Percentiles rank a stretch among this genome's conserved stretches.
These are phyloP conservation scores for Bullera alba DNA, from an alignment of 768 basidiomycete genomes.

Conservation along the genomic window DNA sequence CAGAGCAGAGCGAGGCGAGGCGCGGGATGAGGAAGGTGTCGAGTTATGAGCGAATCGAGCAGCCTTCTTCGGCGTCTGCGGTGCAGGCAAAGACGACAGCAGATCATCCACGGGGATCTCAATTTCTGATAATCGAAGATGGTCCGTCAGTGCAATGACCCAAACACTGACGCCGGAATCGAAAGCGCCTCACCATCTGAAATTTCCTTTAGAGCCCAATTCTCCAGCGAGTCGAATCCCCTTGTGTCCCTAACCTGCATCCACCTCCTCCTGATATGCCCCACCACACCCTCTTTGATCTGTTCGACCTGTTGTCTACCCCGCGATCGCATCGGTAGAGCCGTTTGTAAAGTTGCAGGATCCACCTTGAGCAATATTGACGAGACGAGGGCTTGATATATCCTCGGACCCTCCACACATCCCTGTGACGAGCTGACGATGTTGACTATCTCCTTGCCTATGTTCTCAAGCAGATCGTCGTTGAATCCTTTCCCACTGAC, in stretches of 20 bases:
- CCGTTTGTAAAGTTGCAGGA: conserved; percentile 56
- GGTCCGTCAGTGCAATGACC: conserved; percentile 3
- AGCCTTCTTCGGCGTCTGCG: conserved; percentile 25
- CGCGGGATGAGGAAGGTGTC: conserved; percentile 7
- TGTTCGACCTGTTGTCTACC: conserved; percentile 68
- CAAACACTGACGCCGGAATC: no score
- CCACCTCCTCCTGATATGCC: conserved; percentile 76
- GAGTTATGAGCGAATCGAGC: conserved; percentile 1
- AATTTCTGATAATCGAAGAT: no score
- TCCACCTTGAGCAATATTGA: conserved; percentile 65
- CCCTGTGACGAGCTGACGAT: conserved; percentile 55
- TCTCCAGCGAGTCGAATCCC: conserved; percentile 77
- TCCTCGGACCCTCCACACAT: conserved; percentile 52
- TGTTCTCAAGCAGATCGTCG: conserved; percentile 66
- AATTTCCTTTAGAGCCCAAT: conserved; percentile 84
- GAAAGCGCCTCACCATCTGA: conserved; percentile 58
- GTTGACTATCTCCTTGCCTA: conserved; percentile 61
- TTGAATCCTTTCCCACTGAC: conserved; percentile 65
- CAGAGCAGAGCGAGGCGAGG: conserved; percentile 5
- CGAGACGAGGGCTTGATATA: conserved; percentile 73
- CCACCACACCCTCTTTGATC: conserved; percentile 57
- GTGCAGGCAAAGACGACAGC: conserved; percentile 49
- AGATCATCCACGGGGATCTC: conserved; percentile 75
- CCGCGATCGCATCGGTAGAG: conserved; percentile 63
- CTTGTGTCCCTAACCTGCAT: conserved; percentile 62